Evolutionary conservation across 441 rosid species (phyloP).

Genomic region (Pelargonium citronellum): DNA sequence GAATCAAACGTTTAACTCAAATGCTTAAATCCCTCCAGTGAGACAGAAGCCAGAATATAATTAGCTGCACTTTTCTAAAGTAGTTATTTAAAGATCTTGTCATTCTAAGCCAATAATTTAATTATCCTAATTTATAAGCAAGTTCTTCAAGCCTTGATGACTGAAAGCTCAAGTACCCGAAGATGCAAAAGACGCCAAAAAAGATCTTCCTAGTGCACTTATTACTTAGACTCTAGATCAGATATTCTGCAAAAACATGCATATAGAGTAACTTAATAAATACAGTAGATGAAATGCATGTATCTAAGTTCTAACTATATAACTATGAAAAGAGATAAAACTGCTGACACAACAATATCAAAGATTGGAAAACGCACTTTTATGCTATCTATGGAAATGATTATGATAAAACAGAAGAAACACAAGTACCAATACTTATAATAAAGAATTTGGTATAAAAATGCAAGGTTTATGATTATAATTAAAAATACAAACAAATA

Average conservation of each 20-base stretch:
- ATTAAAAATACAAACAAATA: too few species aligned
- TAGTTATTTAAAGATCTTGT: conserved; percentile 12
- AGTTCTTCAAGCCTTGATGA: conserved; percentile 16
- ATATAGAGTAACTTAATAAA: neutral
- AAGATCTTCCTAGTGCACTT: conserved; percentile 12
- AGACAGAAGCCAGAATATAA: neutral
- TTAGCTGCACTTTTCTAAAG: conserved; percentile 11
- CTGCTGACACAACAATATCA: neutral
- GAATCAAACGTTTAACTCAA: neutral
- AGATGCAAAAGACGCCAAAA: conserved; percentile 11
- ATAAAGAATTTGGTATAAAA: too few species aligned
- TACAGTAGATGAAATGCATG: neutral
- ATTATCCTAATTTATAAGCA: conserved; percentile 13
- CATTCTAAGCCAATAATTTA: conserved; percentile 18
- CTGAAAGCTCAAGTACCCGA: conserved; percentile 15
- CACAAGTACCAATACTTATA: too few species aligned
- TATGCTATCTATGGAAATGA: too few species aligned
- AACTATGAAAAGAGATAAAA: neutral
- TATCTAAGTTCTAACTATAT: neutral
- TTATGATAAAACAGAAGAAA: too few species aligned
- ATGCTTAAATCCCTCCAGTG: neutral
- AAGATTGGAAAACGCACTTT: neutral
- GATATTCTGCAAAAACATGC: neutral
- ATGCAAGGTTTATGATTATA: too few species aligned
- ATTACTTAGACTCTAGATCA: neutral